Evolutionary conservation across 2,329 filamentous ascomycete genomes (phyloP), one percentile per base, ranked within the genome.

Genomic region (Aureobasidium lini): DNA sequence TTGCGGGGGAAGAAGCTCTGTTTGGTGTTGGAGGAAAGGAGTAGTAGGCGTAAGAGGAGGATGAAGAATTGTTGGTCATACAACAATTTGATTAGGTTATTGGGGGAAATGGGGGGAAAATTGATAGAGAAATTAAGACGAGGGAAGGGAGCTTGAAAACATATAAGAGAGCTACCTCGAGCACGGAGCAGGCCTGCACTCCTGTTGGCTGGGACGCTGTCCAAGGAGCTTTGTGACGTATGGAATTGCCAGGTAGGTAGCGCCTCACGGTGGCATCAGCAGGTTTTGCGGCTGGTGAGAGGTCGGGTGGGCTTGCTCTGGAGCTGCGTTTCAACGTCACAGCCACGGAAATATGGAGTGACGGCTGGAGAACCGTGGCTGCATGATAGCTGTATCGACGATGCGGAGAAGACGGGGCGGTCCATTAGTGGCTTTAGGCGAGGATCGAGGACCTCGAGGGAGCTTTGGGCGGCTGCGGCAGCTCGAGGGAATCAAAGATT

Each of bases 21-120:
- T 72, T 77, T 58, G 77, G 76, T 49, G 77, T 78, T 57, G 75
- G 76, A 67, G 77, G 77, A 62, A 79, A 79, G 62, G 77, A 78
- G 68, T 78, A 79, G 70, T 79, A 79, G 58, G 75, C 73, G 74
- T 79, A 57, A 31, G 53, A 46, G 52, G 52, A 79, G 65, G 72
- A 73, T 66, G 73, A 72, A 56, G 74, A 75, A 65, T 77, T 75
- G 68, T 73, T 74, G 68, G 74, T 76, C 77, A 79, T 79, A 71
- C 76, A 77, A 60, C 43, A 57, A 47, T 57, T 18, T 43, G 43
- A 62, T 62, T 60, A 48, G 13, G 43, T 47, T 62, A 47, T 60
- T 59, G 29, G 39, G 50, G 61, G 43, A 44, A 44, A 43, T 46
- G 28, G 50, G 48, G 60, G 40, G 57, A 40, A 46, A 48, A 60